These are phyloP conservation scores for Globisporangium cylindrosporum DNA, from an alignment of 352 stramenopile genomes.

Conservation along the genomic window DNA sequence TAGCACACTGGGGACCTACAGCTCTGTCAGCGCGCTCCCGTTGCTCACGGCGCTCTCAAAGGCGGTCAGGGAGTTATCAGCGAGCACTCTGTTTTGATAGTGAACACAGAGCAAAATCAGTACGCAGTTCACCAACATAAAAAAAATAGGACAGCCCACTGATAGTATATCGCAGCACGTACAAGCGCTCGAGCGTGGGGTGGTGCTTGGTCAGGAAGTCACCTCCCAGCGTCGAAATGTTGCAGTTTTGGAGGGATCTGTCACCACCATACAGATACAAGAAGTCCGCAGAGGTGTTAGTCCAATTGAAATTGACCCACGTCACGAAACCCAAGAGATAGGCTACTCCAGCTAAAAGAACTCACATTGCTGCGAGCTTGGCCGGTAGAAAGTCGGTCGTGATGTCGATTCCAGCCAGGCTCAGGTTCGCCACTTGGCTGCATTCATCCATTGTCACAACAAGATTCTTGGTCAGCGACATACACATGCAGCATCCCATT, in stretches of 20 bases:
- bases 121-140: neutral
- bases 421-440: constrained; percentile 9
- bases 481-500: no score
- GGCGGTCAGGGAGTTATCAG: neutral
- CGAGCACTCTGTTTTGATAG: neutral
- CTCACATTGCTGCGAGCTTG: constrained; percentile 4
- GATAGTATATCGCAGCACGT: neutral
- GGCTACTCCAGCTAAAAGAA: neutral
- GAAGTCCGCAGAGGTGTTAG: neutral
- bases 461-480: neutral
- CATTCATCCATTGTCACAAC: neutral
- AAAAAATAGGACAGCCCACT: neutral
- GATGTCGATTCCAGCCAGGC: constrained; percentile 2
- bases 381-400: neutral
- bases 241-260: constrained; percentile 5
- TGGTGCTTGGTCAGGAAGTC: constrained; percentile 4
- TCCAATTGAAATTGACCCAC: neutral
- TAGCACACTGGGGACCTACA: neutral
- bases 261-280: neutral
- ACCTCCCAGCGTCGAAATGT: neutral
- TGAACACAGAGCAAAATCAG: neutral
- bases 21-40: neutral
- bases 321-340: neutral
- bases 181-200: neutral
- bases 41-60: neutral